phyloP scores from a whole-genome alignment of 805 yeast genomes.

The Candida sanyiensis region DNA sequence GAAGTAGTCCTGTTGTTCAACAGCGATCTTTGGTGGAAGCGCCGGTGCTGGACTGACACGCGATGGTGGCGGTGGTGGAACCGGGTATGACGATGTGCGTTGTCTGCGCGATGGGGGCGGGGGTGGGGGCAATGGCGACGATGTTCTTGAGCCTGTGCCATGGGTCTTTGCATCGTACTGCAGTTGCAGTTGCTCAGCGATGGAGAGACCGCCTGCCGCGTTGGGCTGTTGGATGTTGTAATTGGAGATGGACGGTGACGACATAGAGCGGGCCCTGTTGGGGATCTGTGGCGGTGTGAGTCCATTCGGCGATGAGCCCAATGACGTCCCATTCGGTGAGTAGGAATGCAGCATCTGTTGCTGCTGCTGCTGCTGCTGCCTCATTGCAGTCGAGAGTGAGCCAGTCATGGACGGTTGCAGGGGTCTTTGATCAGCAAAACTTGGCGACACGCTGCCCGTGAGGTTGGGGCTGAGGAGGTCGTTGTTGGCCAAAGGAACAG shows the following conservation, averaged over 20 bases:
- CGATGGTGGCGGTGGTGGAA: conserved; percentile 18
- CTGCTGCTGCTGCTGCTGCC: conserved; percentile 3
- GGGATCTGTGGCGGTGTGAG: conserved; percentile 10
- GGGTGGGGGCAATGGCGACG: conserved; percentile 29
- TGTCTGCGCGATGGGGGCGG: conserved; percentile 36
- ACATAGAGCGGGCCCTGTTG: conserved; percentile 19
- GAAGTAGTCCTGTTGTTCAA: not conserved
- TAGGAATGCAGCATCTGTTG: no score
- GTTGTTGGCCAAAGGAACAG: conserved; percentile 24
- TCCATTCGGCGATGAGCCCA: conserved; percentile 5
- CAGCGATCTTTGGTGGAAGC: conserved; percentile 20
- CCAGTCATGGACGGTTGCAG: conserved; percentile 37
- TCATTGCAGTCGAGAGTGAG: conserved; percentile 29
- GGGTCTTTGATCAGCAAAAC: conserved; percentile 14
- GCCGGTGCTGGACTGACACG: conserved; percentile 12
- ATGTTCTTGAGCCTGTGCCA: conserved; percentile 11
- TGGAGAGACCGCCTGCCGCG: conserved; percentile 10
- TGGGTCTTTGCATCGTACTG: conserved; percentile 9
- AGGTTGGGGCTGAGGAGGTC: conserved; percentile 4
- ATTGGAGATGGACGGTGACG: conserved; percentile 20
- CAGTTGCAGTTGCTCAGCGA: conserved; percentile 16
- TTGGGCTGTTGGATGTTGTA: not conserved
- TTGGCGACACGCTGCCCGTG: conserved; percentile 4
- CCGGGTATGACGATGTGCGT: conserved; percentile 25
- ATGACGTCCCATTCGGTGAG: not conserved